Evolutionary conservation across 257 asterid species (phyloP).

Genomic region (Gentiana dahurica): DNA sequence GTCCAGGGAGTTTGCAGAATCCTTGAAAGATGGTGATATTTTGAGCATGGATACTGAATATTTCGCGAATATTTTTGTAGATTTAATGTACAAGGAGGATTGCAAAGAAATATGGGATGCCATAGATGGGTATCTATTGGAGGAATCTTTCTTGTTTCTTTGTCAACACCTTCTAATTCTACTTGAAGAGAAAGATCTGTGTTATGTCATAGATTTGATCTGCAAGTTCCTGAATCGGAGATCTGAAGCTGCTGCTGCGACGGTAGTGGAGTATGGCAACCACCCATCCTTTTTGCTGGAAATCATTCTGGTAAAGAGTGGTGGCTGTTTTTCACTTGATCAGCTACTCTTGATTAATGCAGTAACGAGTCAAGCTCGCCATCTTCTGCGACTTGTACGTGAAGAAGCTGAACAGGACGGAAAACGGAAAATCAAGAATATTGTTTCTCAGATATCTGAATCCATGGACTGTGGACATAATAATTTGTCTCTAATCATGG

Average conservation of each 20-base stretch:
- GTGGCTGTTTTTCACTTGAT: conserved; percentile 31
- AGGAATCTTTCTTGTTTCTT: conserved; percentile 70
- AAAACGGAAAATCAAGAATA: conserved; percentile 38
- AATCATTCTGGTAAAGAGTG: conserved; percentile 47
- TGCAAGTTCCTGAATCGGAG: conserved; percentile 50
- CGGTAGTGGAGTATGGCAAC: conserved; percentile 13
- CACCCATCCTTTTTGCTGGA: conserved; percentile 54
- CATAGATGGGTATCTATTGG: conserved; percentile 60
- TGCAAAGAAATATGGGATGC: conserved; percentile 60
- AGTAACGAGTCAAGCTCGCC: conserved; percentile 64
- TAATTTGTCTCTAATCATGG: conserved; percentile 33
- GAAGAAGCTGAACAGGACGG: conserved; percentile 67
- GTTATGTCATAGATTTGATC: conserved; percentile 44
- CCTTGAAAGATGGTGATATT: conserved; percentile 77
- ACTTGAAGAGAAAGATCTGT: conserved; percentile 68
- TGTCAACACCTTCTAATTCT: conserved; percentile 78
- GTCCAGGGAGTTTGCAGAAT: conserved; percentile 73
- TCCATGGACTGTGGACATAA: conserved; percentile 27
- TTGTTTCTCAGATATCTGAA: conserved; percentile 36
- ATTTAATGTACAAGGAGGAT: conserved; percentile 76
- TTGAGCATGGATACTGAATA: conserved; percentile 47
- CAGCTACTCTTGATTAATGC: conserved; percentile 75
- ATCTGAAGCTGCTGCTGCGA: conserved; percentile 14
- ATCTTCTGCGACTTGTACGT: conserved; percentile 60
- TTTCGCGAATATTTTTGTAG: conserved; percentile 52